Base-by-base conservation (phyloP, 768 basidiomycete species). In the Amanita rubescens region DNA sequence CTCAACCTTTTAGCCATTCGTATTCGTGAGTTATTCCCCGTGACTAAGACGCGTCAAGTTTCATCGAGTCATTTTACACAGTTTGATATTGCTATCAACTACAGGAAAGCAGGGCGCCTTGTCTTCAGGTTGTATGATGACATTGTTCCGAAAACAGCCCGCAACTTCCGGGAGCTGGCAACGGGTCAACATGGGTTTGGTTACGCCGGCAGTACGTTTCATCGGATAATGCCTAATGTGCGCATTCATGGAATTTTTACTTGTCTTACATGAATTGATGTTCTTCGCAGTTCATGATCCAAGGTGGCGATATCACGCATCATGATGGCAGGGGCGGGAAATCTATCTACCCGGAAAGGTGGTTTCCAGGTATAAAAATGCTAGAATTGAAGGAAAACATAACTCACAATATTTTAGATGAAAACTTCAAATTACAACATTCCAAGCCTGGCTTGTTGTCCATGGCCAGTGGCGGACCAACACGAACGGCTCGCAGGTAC, bases 401-500 rank as follows among this genome's bases (percentile, higher is more conserved):
- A 25, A 35, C 47, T 51, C 20, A 6, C 39, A 11, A 43, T 7
- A 45, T 39, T 37, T 32, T 27, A 79, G 92, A 94, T 57, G 92
- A 94, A 72, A 93, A 91, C 74, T 89, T 89, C 64, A 60, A 75
- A 55, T 63, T 82, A 55, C 84, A 80, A 65, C 92, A 95, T 73
- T 74, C 65, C 58, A 81, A 80, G 57, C 77, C 74, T 15, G 79
- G 79, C 41, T 65, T 85, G 25, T 76, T 88, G 38, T 87, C 84
- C 27, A 87, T 87, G 83, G 94, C 94, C 35, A 96, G 90, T 60
- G 89, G 90, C 33, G 91, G 92, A 47, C 73, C 73, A 1, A 87
- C 69, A 89, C 87, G 35, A 90, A 89, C 55, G 87, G 90, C 33
- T 90, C 87, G 12, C 89, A 89, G 67, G 79, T 82, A 49, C 51